Conservation (phyloP, 2,329 filamentous ascomycete genomes). For the Cyphellophora europaea region DNA sequence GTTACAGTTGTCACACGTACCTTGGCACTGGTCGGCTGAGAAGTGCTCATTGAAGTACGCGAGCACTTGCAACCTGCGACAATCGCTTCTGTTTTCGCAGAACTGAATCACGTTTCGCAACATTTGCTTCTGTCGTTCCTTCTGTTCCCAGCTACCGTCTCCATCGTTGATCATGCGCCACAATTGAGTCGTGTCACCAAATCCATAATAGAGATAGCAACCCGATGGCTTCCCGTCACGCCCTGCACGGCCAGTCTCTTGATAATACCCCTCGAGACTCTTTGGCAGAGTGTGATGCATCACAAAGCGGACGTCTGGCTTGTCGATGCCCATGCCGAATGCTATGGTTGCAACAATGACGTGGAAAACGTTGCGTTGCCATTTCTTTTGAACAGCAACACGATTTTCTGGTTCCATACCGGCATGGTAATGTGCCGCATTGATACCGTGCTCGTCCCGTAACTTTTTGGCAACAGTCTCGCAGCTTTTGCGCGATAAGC, state of each 20-base stretch:
- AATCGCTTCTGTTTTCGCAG: constrained; percentile 82
- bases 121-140: constrained; percentile 76
- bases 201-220: constrained; percentile 85
- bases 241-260: constrained; percentile 91
- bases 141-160: constrained; percentile 68
- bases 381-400: constrained; percentile 61
- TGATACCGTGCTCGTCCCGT: constrained; percentile 50
- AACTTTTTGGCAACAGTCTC: constrained; percentile 70
- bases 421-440: constrained; percentile 79
- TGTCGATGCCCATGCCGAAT: constrained; percentile 99
- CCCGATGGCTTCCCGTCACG: constrained; percentile 79
- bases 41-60: constrained; percentile 93
- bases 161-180: constrained; percentile 76
- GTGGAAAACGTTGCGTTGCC: constrained; percentile 71
- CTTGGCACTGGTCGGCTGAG: constrained; percentile 57
- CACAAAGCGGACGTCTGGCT: constrained; percentile 90
- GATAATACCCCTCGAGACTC: constrained; percentile 94
- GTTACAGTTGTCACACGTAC: constrained; percentile 81
- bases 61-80: constrained; percentile 77
- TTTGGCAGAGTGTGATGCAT: constrained; percentile 91
- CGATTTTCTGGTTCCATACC: constrained; percentile 61
- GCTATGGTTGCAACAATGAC: constrained; percentile 97
- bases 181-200: constrained; percentile 63
- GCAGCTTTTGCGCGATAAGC: constrained; percentile 72
- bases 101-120: constrained; percentile 75